Evolutionary conservation across 2,329 filamentous ascomycete genomes (phyloP).

Genomic region (Hypoxylon sp.): DNA sequence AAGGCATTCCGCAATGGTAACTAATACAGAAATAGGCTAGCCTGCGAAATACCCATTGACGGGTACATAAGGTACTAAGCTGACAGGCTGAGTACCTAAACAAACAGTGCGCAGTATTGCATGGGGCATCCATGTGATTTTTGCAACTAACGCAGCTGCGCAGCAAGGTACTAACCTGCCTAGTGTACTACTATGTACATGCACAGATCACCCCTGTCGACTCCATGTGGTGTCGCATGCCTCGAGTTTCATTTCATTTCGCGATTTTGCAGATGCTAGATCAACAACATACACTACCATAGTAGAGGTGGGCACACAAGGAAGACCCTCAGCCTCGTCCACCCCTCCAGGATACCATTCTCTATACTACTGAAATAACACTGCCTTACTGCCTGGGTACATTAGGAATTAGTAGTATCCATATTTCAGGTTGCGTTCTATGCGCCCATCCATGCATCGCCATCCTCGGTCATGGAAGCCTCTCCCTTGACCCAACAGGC

Average conservation of each 20-base stretch:
- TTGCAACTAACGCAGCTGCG: too few species aligned
- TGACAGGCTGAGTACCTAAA: not conserved
- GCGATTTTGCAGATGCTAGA: not conserved
- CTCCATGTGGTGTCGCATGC: not conserved
- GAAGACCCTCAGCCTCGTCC: not conserved
- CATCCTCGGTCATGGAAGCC: slow-evolving; percentile 73
- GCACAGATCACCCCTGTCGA: not conserved
- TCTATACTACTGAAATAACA: not conserved
- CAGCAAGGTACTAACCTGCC: too few species aligned
- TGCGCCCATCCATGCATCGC: slow-evolving; percentile 33
- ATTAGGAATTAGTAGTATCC: slow-evolving; percentile 11
- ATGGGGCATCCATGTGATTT: too few species aligned
- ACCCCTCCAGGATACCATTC: not conserved
- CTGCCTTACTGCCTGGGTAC: not conserved
- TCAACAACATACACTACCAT: not conserved
- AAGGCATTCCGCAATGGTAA: too few species aligned
- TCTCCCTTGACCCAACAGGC: slow-evolving; percentile 95
- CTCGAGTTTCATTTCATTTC: not conserved
- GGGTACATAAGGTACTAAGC: too few species aligned
- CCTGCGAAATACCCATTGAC: too few species aligned
- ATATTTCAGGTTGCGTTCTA: slow-evolving; percentile 5
- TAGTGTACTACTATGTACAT: too few species aligned
- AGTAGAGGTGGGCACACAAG: not conserved
- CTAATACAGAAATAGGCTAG: too few species aligned
- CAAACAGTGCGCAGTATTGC: not conserved